Evolutionary conservation across 371 early-diverging fungal genomes (phyloP), one percentile per base, ranked within the genome.

Genomic region (Circinella umbellata): DNA sequence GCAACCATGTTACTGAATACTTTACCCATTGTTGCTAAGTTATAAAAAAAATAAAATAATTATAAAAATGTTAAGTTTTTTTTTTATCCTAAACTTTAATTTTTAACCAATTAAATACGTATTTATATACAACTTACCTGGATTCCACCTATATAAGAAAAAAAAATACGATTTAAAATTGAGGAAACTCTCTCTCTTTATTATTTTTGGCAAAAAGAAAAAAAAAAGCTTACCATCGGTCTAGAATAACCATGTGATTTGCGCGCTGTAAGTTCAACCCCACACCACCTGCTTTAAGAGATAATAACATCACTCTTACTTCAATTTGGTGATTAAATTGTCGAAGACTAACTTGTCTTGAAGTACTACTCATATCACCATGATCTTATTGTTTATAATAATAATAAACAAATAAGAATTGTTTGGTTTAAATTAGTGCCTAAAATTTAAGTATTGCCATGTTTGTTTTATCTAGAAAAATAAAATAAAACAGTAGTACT

Each of bases 171-270:
- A 27, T 27, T 27, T 27, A 27, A 27, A 27, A 27, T 27, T 27
- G 2, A 27, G 27, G 27, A 27, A 27, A 27, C 27, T 27, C 27
- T 27, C 27, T 27, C 2, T 27, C 27, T 27, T 27, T 27, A 27
- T 27, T 27, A 27, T 27, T 27, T 27, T 27, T 2, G 27, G 27
- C 27, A 27, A 0, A 27, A 27, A 27, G 2, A 27, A 27, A 0
- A 27, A 27, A 27, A 27, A 27, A 27, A 20, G 3, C 65, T 68
- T 68, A 68, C 82, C 82, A 82, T 64, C 82, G 57, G 49, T 82
- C 82, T 35, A 82, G 54, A 65, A 82, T 76, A 46, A 82, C 77
- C 82, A 82, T 82, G 37, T 82, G 80, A 61, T 82, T 82, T 13
- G 82, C 82, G 59, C 77, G 66, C 59, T 82, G 82, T 14, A 82